phyloP scores from a whole-genome alignment of 2,329 filamentous ascomycete genomes.

The Paraconiothyrium sp. region DNA sequence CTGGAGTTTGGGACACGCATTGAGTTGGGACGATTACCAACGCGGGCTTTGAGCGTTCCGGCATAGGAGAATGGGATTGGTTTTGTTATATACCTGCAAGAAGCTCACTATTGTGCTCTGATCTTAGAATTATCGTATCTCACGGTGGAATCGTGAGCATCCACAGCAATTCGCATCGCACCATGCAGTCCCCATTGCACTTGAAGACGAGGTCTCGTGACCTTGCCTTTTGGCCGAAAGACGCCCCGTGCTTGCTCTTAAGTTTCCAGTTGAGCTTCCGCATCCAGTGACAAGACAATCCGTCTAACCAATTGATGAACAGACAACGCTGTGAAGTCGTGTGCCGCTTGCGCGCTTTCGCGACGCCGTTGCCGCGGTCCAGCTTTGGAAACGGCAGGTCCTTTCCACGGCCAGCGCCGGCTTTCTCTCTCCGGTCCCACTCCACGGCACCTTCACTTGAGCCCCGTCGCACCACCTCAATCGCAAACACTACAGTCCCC shows the following conservation, averaged over 20 bases:
- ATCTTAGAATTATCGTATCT: not conserved
- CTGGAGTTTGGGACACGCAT: slow-evolving; percentile 14
- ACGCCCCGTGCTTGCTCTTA: slow-evolving; percentile 13
- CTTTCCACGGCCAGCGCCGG: slow-evolving; percentile 19
- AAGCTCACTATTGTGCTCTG: slow-evolving; percentile 3
- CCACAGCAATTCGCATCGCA: not conserved
- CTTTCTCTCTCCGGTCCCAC: slow-evolving; percentile 19
- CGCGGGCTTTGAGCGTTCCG: slow-evolving; percentile 22
- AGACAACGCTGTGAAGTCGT: not conserved
- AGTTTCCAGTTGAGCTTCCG: slow-evolving; percentile 3
- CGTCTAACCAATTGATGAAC: slow-evolving; percentile 12
- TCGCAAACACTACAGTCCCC: not conserved
- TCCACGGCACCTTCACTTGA: slow-evolving; percentile 18
- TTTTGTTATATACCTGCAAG: slow-evolving; percentile 20
- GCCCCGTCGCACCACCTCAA: slow-evolving; percentile 11
- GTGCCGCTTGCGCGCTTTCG: slow-evolving; percentile 6
- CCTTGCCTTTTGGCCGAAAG: slow-evolving; percentile 3
- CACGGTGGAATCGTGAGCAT: slow-evolving; percentile 6
- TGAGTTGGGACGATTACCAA: slow-evolving; percentile 11
- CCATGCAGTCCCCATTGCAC: not conserved
- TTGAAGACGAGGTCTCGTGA: slow-evolving; percentile 7
- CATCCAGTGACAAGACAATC: slow-evolving; percentile 1
- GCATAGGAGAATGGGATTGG: slow-evolving; percentile 11
- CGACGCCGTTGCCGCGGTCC: slow-evolving; percentile 7
- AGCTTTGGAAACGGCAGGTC: slow-evolving; percentile 20